phyloP scores from a whole-genome alignment of 495 filamentous ascomycete species.

The Daldinia grandis region DNA sequence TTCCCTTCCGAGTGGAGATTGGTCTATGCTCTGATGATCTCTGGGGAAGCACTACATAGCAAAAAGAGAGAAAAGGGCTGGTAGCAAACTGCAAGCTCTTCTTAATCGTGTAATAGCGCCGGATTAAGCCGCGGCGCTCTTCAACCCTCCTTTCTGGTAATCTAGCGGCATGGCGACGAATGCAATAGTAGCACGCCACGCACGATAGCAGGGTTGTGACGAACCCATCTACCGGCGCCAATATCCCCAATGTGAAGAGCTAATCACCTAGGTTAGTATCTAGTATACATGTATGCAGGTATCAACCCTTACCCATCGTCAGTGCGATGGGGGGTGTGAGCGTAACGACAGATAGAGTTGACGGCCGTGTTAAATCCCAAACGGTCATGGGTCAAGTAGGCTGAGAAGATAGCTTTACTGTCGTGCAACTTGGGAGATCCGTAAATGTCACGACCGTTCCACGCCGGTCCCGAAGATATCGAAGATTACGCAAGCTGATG shows the following conservation, averaged over 20 bases:
- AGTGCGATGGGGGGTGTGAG: constrained; percentile 18
- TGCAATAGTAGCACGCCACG: constrained; percentile 15
- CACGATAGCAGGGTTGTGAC: constrained; percentile 14
- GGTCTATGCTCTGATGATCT: not conserved
- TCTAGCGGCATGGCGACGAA: not conserved
- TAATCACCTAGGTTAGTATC: not conserved
- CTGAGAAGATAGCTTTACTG: constrained; percentile 19
- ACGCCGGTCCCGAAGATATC: constrained; percentile 25
- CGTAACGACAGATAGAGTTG: constrained; percentile 6
- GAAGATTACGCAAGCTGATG: constrained; percentile 29
- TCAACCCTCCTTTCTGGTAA: not conserved
- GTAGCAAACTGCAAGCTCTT: not conserved
- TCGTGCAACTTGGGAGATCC: constrained; percentile 29
- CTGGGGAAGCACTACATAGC: not conserved
- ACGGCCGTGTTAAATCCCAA: not conserved
- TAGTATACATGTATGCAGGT: constrained; percentile 4
- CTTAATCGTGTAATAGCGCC: not conserved
- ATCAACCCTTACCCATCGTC: constrained; percentile 32
- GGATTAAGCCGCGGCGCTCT: not conserved
- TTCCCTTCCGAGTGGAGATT: not conserved
- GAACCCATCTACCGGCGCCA: not conserved
- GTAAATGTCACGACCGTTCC: constrained; percentile 16
- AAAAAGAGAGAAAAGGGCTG: not conserved
- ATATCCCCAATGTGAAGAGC: constrained; percentile 6
- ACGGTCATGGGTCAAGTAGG: not conserved